Base-by-base conservation (phyloP, 148 eudicot genomes). In the Suaeda aralocaspica region DNA sequence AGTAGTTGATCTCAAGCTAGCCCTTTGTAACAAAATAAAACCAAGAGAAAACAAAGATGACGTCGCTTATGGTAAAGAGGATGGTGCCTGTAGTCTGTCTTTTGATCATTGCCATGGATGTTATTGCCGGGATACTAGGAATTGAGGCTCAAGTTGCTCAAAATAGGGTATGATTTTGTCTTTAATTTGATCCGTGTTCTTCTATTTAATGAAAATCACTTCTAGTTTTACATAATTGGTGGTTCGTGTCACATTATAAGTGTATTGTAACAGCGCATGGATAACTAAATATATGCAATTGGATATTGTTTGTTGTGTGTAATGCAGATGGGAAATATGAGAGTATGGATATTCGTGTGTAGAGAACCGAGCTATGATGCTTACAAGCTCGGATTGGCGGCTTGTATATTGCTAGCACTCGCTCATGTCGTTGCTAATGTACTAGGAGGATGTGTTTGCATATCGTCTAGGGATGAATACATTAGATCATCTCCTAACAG, bases 101-200 rank as follows among this genome's bases (percentile, higher is more conserved):
- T 25, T 45, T 84, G 59, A 75, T 94, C 79, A 72, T 91, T 49
- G 52, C 81, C 72, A 63, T 94, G 86, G 98, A 94, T 72, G 70
- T 94, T 33, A 67, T 75, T 0, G 98, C 98, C 0, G 98, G 97
- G 24, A 80, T 94, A 42, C 86, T 94, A 2, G 89, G 97, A 28
- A 89, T 94, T 41, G 79, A 91, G 75, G 97, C 97, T n/a, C 92
- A 94, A 76, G 26, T 87, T 28, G 85, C 91, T 63, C 96, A 94
- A 76, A 83, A 89, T 80, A 92, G 82, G 92, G 97, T 91, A 63
- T 41, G 50, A 6, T 41, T n/a, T 22, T 63, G 28, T 24, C 18
- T 60, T n/a, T 63, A 30, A 63, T 61, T 36, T 31, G n/a, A 28
- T 58, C 9, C 34, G 1, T 29, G 4, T 13, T 57, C 5, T 15